Evolutionary conservation across 768 basidiomycete species (phyloP).

Genomic region (Tricholoma terreum): DNA sequence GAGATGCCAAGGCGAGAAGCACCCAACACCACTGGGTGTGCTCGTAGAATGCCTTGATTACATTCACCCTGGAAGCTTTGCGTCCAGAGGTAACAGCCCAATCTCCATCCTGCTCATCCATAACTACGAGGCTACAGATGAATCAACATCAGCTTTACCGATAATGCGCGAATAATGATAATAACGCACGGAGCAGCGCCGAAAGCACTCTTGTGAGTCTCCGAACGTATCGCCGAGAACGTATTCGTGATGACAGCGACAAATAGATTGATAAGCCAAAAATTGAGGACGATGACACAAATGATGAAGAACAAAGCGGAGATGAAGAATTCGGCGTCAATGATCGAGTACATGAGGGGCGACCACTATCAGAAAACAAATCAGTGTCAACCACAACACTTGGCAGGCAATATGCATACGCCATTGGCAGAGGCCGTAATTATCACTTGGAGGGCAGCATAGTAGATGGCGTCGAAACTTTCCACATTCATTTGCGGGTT

Average conservation of each 20-base stretch:
- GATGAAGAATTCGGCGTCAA: slow-evolving; percentile 88
- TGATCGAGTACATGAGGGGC: slow-evolving; percentile 80
- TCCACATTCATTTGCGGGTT: slow-evolving; percentile 68
- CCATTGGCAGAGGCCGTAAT: slow-evolving; percentile 79
- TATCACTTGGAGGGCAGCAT: slow-evolving; percentile 76
- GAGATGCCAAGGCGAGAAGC: slow-evolving; percentile 64
- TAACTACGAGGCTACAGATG: slow-evolving; percentile 30
- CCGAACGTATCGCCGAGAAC: slow-evolving; percentile 81
- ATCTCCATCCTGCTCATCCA: slow-evolving; percentile 61
- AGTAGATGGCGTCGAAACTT: slow-evolving; percentile 89
- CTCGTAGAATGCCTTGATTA: slow-evolving; percentile 52
- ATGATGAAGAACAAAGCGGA: slow-evolving; percentile 86
- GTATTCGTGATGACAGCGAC: slow-evolving; percentile 96
- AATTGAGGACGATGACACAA: slow-evolving; percentile 83
- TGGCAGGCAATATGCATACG: slow-evolving; percentile 38
- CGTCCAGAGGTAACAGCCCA: slow-evolving; percentile 51
- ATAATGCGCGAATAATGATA: background rate
- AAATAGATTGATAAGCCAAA: slow-evolving; percentile 91
- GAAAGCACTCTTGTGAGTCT: slow-evolving; percentile 90
- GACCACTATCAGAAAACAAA: slow-evolving; percentile 53
- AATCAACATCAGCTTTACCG: background rate
- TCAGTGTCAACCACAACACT: background rate
- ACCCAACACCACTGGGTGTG: slow-evolving; percentile 74
- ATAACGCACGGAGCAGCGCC: slow-evolving; percentile 72
- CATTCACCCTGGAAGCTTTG: slow-evolving; percentile 41